Evolutionary conservation across 768 basidiomycete species (phyloP).

Genomic region (Chlorophyllum brunneum): DNA sequence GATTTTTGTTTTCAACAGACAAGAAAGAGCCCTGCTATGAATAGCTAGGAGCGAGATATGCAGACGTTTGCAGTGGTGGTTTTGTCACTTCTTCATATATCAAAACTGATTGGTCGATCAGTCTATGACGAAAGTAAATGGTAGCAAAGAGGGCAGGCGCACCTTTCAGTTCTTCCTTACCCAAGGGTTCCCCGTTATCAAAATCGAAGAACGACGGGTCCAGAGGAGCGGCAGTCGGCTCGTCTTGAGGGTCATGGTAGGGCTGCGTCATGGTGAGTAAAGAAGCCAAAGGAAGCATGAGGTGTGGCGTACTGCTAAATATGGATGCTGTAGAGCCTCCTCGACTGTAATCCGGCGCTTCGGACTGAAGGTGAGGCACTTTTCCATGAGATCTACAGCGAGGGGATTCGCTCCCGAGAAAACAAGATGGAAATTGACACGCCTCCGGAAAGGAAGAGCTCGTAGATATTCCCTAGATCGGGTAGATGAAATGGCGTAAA

Average conservation of each 20-base stretch:
- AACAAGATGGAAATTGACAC: constrained; percentile 61
- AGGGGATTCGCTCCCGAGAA: constrained; percentile 74
- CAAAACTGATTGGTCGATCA: background rate
- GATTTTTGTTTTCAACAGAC: background rate
- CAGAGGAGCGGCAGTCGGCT: constrained; percentile 74
- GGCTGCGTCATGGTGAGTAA: constrained; percentile 39
- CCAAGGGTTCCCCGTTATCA: constrained; percentile 61
- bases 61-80: background rate
- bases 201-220: constrained; percentile 84
- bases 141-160: constrained; percentile 12
- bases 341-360: constrained; percentile 85
- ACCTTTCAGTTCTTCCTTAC: constrained; percentile 73
- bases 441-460: constrained; percentile 82
- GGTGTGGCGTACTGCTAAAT: constrained; percentile 58
- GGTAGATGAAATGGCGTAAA: constrained; percentile 84
- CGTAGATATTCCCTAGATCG: constrained; percentile 84
- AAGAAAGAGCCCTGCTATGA: constrained; percentile 6
- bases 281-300: constrained; percentile 2
- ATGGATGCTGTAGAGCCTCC: constrained; percentile 86
- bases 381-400: constrained; percentile 75
- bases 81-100: constrained; percentile 11
- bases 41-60: constrained; percentile 6
- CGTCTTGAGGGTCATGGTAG: constrained; percentile 87
- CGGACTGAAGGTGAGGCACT: constrained; percentile 82
- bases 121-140: background rate